Conservation (phyloP, 108 stramenopile genomes). For the Pseudonitzschia delicatissima region DNA sequence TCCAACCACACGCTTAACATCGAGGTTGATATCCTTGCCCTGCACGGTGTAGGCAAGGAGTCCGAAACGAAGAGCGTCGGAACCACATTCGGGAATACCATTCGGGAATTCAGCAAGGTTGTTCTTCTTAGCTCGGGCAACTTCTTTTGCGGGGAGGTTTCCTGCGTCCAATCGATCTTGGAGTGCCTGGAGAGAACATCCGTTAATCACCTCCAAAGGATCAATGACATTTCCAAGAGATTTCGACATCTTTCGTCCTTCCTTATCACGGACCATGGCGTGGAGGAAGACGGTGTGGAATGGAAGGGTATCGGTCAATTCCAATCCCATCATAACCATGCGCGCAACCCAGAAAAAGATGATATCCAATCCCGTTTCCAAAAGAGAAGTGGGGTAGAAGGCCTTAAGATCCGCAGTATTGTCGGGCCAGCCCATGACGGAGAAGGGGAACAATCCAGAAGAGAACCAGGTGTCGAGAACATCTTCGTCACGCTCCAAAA, state of each 20-base stretch:
- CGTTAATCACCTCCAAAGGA: conserved; percentile 96
- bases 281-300: conserved; percentile 98
- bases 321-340: conserved; percentile 99
- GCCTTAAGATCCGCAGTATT: conserved; percentile 92
- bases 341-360: conserved; percentile 99
- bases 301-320: conserved; percentile 93
- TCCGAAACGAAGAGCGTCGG: conserved; percentile 98
- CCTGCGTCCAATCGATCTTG: conserved; percentile 86
- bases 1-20: conserved; percentile 97
- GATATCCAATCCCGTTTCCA: conserved; percentile 99
- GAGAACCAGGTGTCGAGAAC: conserved; percentile 99
- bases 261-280: conserved; percentile 99
- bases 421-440: conserved; percentile 98
- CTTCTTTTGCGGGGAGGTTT: conserved; percentile 95
- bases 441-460: conserved; percentile 98
- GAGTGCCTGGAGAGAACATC: conserved; percentile 86
- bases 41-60: conserved; percentile 97
- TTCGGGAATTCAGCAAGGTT: conserved; percentile 92
- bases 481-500: conserved; percentile 93
- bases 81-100: conserved; percentile 98
- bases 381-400: conserved; percentile 98
- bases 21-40: conserved; percentile 97
- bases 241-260: conserved; percentile 99
- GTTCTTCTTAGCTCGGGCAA: conserved; percentile 93
- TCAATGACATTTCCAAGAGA: conserved; percentile 98